Percentiles rank a stretch among this genome's conserved stretches.
Conservation (phyloP, 257 asterid species). For the Leptodermis oblonga region DNA sequence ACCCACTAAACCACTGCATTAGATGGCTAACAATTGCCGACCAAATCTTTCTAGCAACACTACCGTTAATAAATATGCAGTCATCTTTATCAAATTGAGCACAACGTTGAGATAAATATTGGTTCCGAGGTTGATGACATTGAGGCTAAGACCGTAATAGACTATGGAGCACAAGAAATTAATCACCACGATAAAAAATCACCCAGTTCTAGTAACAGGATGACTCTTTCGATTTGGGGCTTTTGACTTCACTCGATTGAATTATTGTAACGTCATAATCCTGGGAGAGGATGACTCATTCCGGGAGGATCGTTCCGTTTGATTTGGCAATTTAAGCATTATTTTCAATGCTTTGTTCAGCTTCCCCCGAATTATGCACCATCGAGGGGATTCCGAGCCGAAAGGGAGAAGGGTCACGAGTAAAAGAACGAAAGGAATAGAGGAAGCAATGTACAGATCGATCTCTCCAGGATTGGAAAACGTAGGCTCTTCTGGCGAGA, state of each 20-base stretch:
- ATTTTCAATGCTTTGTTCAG: slow-evolving; percentile 39
- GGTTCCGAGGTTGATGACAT: slow-evolving; percentile 79
- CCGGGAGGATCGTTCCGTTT: slow-evolving; percentile 51
- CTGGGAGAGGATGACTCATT: slow-evolving; percentile 37
- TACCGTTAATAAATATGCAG: slow-evolving; percentile 67
- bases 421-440: slow-evolving; percentile 56
- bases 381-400: slow-evolving; percentile 77
- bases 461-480: slow-evolving; percentile 60
- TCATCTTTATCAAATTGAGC: slow-evolving; percentile 68
- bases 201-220: slow-evolving; percentile 49
- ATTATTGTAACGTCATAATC: slow-evolving; percentile 39
- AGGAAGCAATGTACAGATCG: no score
- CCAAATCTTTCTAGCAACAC: slow-evolving; percentile 55
- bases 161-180: slow-evolving; percentile 75
- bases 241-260: background rate
- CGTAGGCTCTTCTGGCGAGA: slow-evolving; percentile 59
- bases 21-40: slow-evolving; percentile 64
- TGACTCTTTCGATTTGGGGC: slow-evolving; percentile 23
- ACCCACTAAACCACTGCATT: slow-evolving; percentile 71
- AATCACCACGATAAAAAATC: slow-evolving; percentile 55
- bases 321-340: slow-evolving; percentile 58
- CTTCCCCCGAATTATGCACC: slow-evolving; percentile 73
- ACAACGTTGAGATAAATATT: slow-evolving; percentile 68
- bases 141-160: slow-evolving; percentile 77
- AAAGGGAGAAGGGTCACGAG: slow-evolving; percentile 53